These are phyloP conservation scores for Coelastrella sp. DNA, from an alignment of 139 green algal species.

Conservation along the genomic window DNA sequence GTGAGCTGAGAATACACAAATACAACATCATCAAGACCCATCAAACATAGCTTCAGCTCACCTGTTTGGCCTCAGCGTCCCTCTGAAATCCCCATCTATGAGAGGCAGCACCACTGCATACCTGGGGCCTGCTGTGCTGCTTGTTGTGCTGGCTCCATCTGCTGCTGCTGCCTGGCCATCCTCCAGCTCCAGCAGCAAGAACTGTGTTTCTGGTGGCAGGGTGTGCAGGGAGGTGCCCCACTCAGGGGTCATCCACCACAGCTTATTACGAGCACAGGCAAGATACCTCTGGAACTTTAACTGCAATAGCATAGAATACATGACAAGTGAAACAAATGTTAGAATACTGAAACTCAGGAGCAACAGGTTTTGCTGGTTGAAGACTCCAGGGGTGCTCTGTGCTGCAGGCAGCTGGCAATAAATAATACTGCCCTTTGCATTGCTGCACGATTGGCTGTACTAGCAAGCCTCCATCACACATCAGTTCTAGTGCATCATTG, in stretches of 20 bases:
- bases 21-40: no score
- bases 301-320: background rate
- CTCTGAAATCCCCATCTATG: conserved; percentile 83
- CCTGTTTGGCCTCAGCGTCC: conserved; percentile 73
- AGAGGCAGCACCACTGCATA: conserved; percentile 88
- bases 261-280: conserved; percentile 82
- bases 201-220: conserved; percentile 94
- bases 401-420: no score
- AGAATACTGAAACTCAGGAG: no score
- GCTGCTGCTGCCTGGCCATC: background rate
- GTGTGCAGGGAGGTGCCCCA: conserved; percentile 77
- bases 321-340: no score
- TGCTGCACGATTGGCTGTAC: no score
- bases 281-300: conserved; percentile 69
- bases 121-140: conserved; percentile 51
- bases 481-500: no score
- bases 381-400: no score
- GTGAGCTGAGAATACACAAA: background rate
- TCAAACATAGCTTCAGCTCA: background rate
- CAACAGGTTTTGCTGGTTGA: no score
- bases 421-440: no score
- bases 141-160: background rate
- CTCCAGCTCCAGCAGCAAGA: conserved; percentile 86
- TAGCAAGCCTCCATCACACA: no score
- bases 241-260: conserved; percentile 95